Evolutionary conservation across 2,329 filamentous ascomycete species (phyloP).

Genomic region (Penicillium fuscoglaucum): DNA sequence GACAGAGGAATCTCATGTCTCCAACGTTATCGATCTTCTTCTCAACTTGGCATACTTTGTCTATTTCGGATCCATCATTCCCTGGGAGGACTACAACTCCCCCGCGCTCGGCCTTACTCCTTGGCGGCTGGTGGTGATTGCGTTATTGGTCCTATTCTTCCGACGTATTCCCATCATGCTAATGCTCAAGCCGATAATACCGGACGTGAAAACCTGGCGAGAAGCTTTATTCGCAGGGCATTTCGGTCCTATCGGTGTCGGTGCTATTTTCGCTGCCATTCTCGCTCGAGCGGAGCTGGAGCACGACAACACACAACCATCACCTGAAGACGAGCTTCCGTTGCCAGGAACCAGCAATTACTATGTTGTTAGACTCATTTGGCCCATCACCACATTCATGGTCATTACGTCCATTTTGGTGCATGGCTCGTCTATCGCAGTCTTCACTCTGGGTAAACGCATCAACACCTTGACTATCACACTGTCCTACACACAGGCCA

Average conservation of each 20-base stretch:
- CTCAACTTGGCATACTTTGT: slow-evolving; percentile 98
- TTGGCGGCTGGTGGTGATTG: slow-evolving; percentile 91
- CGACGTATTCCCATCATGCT: slow-evolving; percentile 95
- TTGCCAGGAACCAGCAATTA: slow-evolving; percentile 59
- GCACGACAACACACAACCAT: slow-evolving; percentile 70
- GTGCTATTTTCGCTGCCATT: slow-evolving; percentile 93
- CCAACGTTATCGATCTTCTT: slow-evolving; percentile 96
- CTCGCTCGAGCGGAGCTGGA: slow-evolving; percentile 90
- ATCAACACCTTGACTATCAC: slow-evolving; percentile 96
- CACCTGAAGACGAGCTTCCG: slow-evolving; percentile 60
- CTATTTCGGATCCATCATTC: slow-evolving; percentile 94
- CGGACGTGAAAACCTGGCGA: slow-evolving; percentile 96
- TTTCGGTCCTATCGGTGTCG: slow-evolving; percentile 96
- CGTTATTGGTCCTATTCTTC: slow-evolving; percentile 92
- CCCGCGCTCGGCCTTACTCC: slow-evolving; percentile 71
- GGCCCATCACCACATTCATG: slow-evolving; percentile 92
- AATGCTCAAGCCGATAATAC: slow-evolving; percentile 84
- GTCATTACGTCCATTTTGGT: slow-evolving; percentile 93
- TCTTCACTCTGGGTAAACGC: slow-evolving; percentile 94
- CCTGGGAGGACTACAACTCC: slow-evolving; percentile 88
- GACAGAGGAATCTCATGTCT: slow-evolving; percentile 97
- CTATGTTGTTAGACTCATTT: slow-evolving; percentile 78
- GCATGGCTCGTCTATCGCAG: slow-evolving; percentile 95
- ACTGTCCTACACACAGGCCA: slow-evolving; percentile 90
- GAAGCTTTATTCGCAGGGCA: slow-evolving; percentile 96